Evolutionary conservation across 805 yeast genomes (phyloP).

Genomic region (Candida namnaoensis): DNA sequence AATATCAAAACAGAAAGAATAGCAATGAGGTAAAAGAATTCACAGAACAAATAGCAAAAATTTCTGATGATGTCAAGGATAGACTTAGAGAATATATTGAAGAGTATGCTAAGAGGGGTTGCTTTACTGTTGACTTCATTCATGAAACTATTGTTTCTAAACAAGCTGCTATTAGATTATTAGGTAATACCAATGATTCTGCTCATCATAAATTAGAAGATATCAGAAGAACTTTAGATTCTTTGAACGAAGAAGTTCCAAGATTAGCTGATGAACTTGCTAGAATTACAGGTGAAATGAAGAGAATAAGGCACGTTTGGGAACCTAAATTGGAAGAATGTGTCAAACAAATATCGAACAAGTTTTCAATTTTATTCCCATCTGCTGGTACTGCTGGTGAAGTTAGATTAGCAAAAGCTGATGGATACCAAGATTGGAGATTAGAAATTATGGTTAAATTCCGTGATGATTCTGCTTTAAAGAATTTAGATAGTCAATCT

Average conservation of each 20-base stretch:
- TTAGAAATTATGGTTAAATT: constrained; percentile 80
- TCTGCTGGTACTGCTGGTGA: constrained; percentile 85
- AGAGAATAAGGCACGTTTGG: constrained; percentile 38
- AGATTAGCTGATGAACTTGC: constrained; percentile 11
- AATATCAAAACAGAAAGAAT: constrained; percentile 11
- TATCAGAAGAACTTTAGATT: constrained; percentile 15
- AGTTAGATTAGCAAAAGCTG: constrained; percentile 46
- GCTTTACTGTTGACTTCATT: constrained; percentile 30
- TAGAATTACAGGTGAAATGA: constrained; percentile 26
- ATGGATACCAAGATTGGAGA: constrained; percentile 67
- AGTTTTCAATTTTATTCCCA: constrained; percentile 59
- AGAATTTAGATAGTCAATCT: constrained; percentile 70
- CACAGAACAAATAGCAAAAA: constrained; percentile 20
- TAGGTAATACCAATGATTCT: constrained; percentile 28
- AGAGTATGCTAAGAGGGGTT: constrained; percentile 23
- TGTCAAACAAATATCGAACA: constrained; percentile 46
- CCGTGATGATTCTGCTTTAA: constrained; percentile 65
- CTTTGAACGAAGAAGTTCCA: constrained; percentile 15
- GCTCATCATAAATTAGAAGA: constrained; percentile 24
- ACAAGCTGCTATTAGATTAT: constrained; percentile 33
- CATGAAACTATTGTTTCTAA: constrained; percentile 32
- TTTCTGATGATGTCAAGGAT: constrained; percentile 30
- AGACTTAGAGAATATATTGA: constrained; percentile 30
- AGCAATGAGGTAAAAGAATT: constrained; percentile 18
- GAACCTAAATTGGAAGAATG: constrained; percentile 50